These are phyloP conservation scores for Clonostachys sp. DNA, from an alignment of 2,329 filamentous ascomycete genomes.

Conservation along the genomic window DNA sequence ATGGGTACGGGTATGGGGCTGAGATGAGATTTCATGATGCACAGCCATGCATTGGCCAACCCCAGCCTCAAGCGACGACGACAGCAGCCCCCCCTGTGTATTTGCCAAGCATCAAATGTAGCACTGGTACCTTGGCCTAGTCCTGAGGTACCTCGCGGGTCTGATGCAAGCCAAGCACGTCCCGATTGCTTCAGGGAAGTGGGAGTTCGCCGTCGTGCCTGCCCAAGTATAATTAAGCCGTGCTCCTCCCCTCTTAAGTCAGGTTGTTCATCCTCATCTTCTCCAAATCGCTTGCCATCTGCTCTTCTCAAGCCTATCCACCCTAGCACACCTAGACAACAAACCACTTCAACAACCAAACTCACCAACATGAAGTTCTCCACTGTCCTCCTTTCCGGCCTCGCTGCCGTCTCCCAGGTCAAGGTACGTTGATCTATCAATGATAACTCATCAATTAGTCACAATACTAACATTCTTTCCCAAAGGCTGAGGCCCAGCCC, in stretches of 20 bases:
- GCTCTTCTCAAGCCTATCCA: background rate
- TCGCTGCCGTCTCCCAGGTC: slow-evolving; percentile 17
- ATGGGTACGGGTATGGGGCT: no score
- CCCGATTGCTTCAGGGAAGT: background rate
- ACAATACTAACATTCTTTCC: background rate
- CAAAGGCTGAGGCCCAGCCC: background rate
- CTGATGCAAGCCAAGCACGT: background rate
- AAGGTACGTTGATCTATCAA: slow-evolving; percentile 13
- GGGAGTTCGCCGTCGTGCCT: no score
- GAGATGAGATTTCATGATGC: no score
- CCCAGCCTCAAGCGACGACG: no score
- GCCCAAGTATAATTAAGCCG: no score
- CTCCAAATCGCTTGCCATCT: background rate
- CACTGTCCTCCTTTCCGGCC: slow-evolving; percentile 18
- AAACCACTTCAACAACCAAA: slow-evolving; percentile 4
- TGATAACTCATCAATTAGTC: background rate
- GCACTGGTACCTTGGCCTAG: no score
- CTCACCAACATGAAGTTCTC: slow-evolving; percentile 29
- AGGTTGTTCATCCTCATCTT: background rate
- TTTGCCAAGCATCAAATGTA: background rate
- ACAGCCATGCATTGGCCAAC: no score
- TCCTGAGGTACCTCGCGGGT: no score
- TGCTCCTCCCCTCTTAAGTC: background rate
- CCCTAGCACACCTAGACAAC: slow-evolving; percentile 1
- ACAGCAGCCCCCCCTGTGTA: background rate